Conservation (phyloP, 2,329 filamentous ascomycete species). For the Fusarium pininemorale region DNA sequence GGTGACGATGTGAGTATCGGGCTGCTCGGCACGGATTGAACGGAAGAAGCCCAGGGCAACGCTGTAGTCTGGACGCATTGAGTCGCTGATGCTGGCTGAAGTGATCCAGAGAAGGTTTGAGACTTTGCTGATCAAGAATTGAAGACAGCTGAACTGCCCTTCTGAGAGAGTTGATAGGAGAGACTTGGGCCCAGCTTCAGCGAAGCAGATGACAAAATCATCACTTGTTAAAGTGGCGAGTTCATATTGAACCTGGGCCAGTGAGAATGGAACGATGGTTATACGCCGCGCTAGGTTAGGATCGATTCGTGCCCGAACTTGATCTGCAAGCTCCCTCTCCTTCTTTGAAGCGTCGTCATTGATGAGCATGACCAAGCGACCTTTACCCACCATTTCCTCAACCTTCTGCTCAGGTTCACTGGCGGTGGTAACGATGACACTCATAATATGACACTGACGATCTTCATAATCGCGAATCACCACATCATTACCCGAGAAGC, state of each 20-base stretch:
- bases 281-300: rapidly evolving
- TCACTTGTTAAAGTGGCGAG: neutral
- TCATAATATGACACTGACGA: neutral
- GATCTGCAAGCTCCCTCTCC: neutral
- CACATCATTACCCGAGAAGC: neutral
- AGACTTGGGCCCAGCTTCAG: neutral
- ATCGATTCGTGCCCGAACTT: rapidly evolving
- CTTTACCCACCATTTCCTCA: neutral
- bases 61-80: neutral
- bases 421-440: neutral
- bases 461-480: neutral
- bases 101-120: neutral
- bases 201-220: neutral
- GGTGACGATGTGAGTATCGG: neutral
- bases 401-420: rapidly evolving
- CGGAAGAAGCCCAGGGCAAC: neutral
- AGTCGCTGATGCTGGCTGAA: neutral
- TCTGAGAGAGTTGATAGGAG: neutral
- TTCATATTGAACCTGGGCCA: rapidly evolving
- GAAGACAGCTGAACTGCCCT: neutral
- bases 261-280: rapidly evolving
- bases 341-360: neutral
- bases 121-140: neutral
- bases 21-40: neutral
- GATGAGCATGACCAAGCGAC: neutral